Percentiles rank a stretch among this genome's conserved stretches.
phyloP scores from a whole-genome alignment of 2,329 filamentous ascomycete species.

The Trichothecium roseum region DNA sequence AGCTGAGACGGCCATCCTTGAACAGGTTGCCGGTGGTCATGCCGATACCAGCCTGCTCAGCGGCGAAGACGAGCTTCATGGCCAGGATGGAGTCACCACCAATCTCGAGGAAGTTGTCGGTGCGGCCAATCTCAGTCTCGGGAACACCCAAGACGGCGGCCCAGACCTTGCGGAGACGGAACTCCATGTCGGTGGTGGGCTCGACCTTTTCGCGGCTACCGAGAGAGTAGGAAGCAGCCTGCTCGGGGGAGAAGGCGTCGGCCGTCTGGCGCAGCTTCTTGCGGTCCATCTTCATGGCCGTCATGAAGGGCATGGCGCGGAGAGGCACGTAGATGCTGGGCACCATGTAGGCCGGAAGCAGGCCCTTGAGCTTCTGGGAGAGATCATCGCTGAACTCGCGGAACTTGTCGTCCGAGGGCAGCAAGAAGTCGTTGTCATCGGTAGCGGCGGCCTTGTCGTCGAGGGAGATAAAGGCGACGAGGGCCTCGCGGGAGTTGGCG shows the following conservation, averaged over 20 bases:
- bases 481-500: background rate
- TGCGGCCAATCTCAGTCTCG: slow-evolving; percentile 3
- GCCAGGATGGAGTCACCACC: slow-evolving; percentile 9
- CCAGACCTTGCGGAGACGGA: slow-evolving; percentile 4
- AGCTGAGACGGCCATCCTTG: background rate
- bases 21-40: slow-evolving; percentile 5
- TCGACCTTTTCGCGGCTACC: background rate
- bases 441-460: background rate
- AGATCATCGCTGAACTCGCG: background rate
- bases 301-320: slow-evolving; percentile 7
- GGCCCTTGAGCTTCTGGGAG: background rate
- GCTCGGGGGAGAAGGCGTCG: background rate
- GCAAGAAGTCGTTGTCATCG: background rate
- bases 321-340: slow-evolving; percentile 6
- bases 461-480: background rate
- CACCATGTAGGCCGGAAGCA: slow-evolving; percentile 9
- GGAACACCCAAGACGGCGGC: slow-evolving; percentile 4
- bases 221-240: background rate
- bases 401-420: slow-evolving; percentile 1
- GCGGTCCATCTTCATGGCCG: slow-evolving; percentile 10
- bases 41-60: slow-evolving; percentile 2
- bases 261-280: background rate
- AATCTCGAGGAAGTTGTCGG: slow-evolving; percentile 7
- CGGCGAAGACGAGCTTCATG: slow-evolving; percentile 6
- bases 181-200: background rate